A percentile compares a stretch with the other conserved stretches of the same genome.
phyloP scores from a whole-genome alignment of 208 protist genomes.

The Eutreptiella sp. region DNA sequence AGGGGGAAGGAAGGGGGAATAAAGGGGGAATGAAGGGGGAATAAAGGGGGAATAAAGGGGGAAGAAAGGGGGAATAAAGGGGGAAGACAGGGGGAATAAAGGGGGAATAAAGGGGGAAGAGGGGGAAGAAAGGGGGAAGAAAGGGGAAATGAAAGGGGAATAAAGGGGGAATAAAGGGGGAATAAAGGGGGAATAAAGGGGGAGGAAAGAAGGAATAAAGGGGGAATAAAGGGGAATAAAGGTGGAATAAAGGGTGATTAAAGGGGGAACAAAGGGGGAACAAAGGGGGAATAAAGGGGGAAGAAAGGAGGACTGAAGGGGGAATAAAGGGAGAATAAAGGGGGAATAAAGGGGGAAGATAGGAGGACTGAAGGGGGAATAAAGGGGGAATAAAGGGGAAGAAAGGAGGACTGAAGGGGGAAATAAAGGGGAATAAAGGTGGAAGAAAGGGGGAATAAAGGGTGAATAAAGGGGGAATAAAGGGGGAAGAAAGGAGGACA shows the following conservation, averaged over 20 bases:
- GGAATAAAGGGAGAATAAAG: background rate
- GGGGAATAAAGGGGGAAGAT: background rate
- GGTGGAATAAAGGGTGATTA: background rate
- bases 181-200: background rate
- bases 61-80: conserved; percentile 4
- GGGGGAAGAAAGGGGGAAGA: background rate
- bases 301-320: conserved; percentile 1
- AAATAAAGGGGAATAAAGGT: too few relatives aligned
- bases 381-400: conserved; percentile 1
- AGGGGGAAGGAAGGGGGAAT: background rate
- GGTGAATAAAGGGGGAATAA: too few relatives aligned
- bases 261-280: background rate
- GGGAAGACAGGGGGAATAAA: background rate
- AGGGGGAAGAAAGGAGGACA: too few relatives aligned
- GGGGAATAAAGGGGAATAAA: too few relatives aligned
- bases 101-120: conserved; percentile 9
- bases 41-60: background rate
- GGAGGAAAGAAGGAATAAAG: background rate
- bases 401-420: too few relatives aligned
- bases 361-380: background rate
- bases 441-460: too few relatives aligned
- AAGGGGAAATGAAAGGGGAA: conserved; percentile 2
- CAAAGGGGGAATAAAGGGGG: background rate
- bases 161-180: background rate
- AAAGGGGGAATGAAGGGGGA: background rate